Base-by-base conservation (phyloP, 108 stramenopile genomes). In the Pelagomonas calceolata region DNA sequence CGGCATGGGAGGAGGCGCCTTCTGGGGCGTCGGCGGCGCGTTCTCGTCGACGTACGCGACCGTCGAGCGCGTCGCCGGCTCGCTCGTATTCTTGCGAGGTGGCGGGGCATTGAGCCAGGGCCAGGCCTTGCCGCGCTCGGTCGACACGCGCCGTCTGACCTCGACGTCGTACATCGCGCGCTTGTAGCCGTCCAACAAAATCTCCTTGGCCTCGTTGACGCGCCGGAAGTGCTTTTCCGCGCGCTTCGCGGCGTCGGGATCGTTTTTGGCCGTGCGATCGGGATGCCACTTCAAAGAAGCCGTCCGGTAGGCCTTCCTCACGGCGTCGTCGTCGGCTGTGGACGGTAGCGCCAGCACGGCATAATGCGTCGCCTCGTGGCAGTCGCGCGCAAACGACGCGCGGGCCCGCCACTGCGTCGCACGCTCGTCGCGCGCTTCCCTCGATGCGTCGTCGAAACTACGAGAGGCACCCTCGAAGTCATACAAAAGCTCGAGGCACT, bases 261-360 rank as follows among this genome's bases (percentile, higher is more conserved):
- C 26, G 14, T 32, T 17, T 30, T 69, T 36, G 31, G 9, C 12
- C 51, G 79, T 75, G 34, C 79, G 79, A 68, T 80, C 80, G 15
- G 80, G 80, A 67, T 80, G 80, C 80, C 80, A 80, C 63, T 29
- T 0, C 66, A 80, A 31, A 14, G 74, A 74, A 30, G 72, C 71
- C 34, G 72, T 76, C 33, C 80, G 36, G 73, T 79, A 80, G 35
- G 76, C 77, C 29, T 21, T 1, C 36, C 63, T n/a, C 21, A 72
- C 26, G 30, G 18, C 26, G 18, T 16, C 30, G 30, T 30, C 43
- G 44, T 63, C 43, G 36, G 65, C 0, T 0, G 4, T 3, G 37
- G 36, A 9, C n/a, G 63, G 29, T 10, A 71, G 12, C 3, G 63
- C 70, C 70, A 71, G 60, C 37, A 66, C 70, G 30, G 18, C 37